Base-by-base conservation (phyloP, 805 yeast genomes). In the Teunomyces gatunensis region DNA sequence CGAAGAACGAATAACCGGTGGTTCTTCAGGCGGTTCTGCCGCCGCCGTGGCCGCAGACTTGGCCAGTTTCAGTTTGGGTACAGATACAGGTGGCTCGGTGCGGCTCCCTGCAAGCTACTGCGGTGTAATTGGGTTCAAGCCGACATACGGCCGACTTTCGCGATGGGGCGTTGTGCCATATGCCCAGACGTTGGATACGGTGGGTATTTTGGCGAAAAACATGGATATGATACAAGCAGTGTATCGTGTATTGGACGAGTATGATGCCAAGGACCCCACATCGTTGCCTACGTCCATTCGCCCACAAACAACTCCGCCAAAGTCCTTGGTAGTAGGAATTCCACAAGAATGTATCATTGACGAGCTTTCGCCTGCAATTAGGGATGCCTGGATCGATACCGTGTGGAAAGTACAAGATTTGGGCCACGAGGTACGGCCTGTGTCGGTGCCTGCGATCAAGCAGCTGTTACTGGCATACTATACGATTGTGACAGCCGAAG, bases 11-110 rank as follows among this genome's bases (percentile, higher is more conserved):
- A 64, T 72, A 1, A 74, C 86, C 2, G 99, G 99, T 10, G 99
- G 99, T 0, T 90, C 97, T 0, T 89, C 96, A 5, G 97, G 98
- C 15, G 99, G 99, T 0, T 80, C 94, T 33, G 98, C 98, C 0
- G 96, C 96, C 0, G 87, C 95, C 0, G 96, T 92, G 1, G 85
- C 92, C 1, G 79, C 85, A 0, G 84, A 71, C 1, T 59, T 82
- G 52, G 85, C 82, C 29, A 89, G 85, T 60, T 83, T 87, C 56
- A 79, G 96, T 1, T 65, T 94, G 32, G 99, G 99, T 0, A 87
- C 98, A 0, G 99, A 94, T 58, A 94, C 99, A 0, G 99, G 99
- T 4, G 99, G 99, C 0, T 89, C 97, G 0, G 89, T 94, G 0
- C 75, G 99, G 51, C 71, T 89, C 17, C 99, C 99, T 0, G 95